Evolutionary conservation across 1,139 yeast genomes (phyloP), one percentile per base, ranked within the genome.

Genomic region (Saccharomyces hybrid): DNA sequence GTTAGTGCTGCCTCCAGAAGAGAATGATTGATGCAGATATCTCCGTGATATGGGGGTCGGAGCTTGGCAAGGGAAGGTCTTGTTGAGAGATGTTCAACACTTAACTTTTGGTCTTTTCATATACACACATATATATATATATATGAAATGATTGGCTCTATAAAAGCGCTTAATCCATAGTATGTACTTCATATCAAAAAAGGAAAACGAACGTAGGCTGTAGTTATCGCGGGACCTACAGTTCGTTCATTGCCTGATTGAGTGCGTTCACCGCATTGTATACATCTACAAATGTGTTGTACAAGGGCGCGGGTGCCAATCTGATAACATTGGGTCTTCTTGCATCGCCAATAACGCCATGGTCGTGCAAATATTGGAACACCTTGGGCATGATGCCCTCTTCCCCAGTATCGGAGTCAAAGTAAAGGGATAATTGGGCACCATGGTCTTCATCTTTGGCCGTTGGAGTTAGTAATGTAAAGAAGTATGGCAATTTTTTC

Each of bases 301-400:
- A 91, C 54, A 89, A 75, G 0, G 96, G 93, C 6, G 80, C 76
- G 4, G 98, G 96, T 0, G 96, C 93, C 31, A 90, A 68, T 56
- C 98, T 75, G 47, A 91, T 83, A 7, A 90, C 97, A 67, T 84
- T 84, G 1, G 97, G 98, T 67, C 88, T 78, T 67, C 98, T 78
- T 65, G 90, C 96, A 67, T 91, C 98, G 56, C 89, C 87, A 47
- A 90, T 80, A 2, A 88, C 80, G 2, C 90, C 96, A 47, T 73
- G 69, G 2, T 70, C 60, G 42, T 75, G 73, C 57, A 90, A 68
- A 55, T 75, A 73, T 1, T 66, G 61, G 60, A 79, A 78, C 3
- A 88, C 84, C 42, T 69, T 67, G 55, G 81, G 85, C 97, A 90
- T 90, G 5, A 81, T 71, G 49, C 82, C 79, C 8, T 71, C 71